phyloP scores from a whole-genome alignment of 2,329 filamentous ascomycete species.

The Ceratocystis albifundus region DNA sequence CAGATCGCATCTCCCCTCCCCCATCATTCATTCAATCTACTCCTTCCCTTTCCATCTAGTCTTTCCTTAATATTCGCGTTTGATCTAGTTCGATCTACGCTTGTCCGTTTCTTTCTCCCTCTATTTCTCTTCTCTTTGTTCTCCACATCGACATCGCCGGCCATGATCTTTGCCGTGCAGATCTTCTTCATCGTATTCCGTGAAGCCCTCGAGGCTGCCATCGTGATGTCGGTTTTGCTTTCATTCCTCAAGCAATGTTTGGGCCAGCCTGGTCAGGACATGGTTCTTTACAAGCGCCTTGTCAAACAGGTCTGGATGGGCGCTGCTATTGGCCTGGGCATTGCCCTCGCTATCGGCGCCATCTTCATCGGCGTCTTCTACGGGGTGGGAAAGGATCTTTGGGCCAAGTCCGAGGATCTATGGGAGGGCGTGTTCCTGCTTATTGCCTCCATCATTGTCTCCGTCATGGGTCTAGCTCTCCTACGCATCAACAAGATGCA shows the following conservation, averaged over 20 bases:
- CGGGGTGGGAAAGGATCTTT: slow-evolving; percentile 50
- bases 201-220: slow-evolving; percentile 69
- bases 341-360: slow-evolving; percentile 54
- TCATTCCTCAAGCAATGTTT: slow-evolving; percentile 77
- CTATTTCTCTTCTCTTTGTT: neutral
- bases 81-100: neutral
- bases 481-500: slow-evolving; percentile 64
- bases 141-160: slow-evolving; percentile 39
- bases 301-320: slow-evolving; percentile 62
- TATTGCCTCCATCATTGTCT: slow-evolving; percentile 58
- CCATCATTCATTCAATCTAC: neutral
- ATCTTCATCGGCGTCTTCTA: slow-evolving; percentile 66
- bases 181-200: slow-evolving; percentile 88
- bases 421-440: slow-evolving; percentile 64
- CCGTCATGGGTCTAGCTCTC: slow-evolving; percentile 60
- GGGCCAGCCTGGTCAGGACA: slow-evolving; percentile 50
- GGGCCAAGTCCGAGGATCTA: slow-evolving; percentile 52
- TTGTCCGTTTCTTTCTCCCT: neutral
- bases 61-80: neutral
- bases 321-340: slow-evolving; percentile 47
- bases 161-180: slow-evolving; percentile 61
- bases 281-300: slow-evolving; percentile 53
- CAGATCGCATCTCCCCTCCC: slow-evolving; percentile 10
- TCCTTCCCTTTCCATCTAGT: slow-evolving; percentile 1
- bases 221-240: slow-evolving; percentile 78